Evolutionary conservation across 345 rosid species (phyloP).

Genomic region (Lenwebbia sp.): DNA sequence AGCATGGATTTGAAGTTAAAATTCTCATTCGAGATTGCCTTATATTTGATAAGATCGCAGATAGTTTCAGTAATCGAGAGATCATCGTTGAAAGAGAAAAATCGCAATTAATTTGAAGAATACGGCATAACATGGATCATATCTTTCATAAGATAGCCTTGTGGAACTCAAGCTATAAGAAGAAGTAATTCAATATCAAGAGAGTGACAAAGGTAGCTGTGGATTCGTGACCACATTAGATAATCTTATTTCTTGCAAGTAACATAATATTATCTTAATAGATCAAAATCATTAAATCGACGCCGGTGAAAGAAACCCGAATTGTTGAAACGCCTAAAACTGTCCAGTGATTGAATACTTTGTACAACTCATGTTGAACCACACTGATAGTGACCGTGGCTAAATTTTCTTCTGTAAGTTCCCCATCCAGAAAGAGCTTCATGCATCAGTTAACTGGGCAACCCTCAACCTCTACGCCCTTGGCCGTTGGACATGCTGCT

Average conservation of each 20-base stretch:
- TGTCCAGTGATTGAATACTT: background rate
- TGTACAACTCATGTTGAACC: background rate
- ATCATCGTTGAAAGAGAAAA: too few relatives aligned
- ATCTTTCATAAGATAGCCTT: background rate
- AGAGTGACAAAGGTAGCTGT: background rate
- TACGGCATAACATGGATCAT: background rate
- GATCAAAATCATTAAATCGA: background rate
- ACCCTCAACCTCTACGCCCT: slow-evolving; percentile 43
- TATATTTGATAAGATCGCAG: too few relatives aligned
- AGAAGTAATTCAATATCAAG: background rate
- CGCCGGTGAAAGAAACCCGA: background rate
- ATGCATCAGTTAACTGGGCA: slow-evolving; percentile 40
- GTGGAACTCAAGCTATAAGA: background rate
- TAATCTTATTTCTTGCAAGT: background rate
- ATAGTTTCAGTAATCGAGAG: too few relatives aligned
- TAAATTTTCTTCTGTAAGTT: background rate
- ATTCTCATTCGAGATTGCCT: too few relatives aligned
- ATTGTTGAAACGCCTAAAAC: background rate
- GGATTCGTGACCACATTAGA: background rate
- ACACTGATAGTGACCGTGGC: background rate
- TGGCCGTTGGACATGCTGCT: slow-evolving; percentile 22
- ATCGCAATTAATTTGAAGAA: background rate
- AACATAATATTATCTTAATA: background rate
- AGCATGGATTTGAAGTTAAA: too few relatives aligned
- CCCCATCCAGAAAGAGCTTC: background rate